Evolutionary conservation across 2,329 filamentous ascomycete species (phyloP).

Genomic region (Nothomitra cinnamomea): DNA sequence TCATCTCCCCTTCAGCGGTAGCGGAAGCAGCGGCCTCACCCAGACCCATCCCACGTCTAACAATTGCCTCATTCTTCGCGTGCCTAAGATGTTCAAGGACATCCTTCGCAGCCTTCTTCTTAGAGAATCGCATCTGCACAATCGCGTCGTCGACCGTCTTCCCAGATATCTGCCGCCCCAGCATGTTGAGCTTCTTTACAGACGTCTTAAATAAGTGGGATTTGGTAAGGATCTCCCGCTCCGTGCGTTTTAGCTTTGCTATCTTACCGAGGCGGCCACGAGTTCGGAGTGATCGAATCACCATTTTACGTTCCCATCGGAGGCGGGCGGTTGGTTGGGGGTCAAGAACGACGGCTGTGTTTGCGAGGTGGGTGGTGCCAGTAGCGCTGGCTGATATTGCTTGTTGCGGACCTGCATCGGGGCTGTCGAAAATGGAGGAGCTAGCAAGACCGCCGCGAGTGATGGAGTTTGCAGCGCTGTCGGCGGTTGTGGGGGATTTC

Average conservation of each 20-base stretch:
- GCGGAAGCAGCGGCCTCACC: slow-evolving; percentile 17
- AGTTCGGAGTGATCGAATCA: slow-evolving; percentile 56
- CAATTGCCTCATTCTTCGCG: slow-evolving; percentile 66
- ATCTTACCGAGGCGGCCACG: slow-evolving; percentile 48
- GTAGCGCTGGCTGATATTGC: slow-evolving; percentile 6
- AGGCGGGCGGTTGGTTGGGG: slow-evolving; percentile 56
- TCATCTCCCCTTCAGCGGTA: slow-evolving; percentile 12
- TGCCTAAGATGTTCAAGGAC: slow-evolving; percentile 63
- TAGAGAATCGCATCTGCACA: slow-evolving; percentile 84
- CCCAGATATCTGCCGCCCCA: slow-evolving; percentile 77
- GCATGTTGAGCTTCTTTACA: slow-evolving; percentile 75
- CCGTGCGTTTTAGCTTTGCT: slow-evolving; percentile 50
- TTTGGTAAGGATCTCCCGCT: slow-evolving; percentile 40
- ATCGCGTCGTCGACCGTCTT: slow-evolving; percentile 93
- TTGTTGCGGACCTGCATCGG: slow-evolving; percentile 20
- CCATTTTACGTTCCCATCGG: slow-evolving; percentile 69
- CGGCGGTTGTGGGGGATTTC: slow-evolving; percentile 20
- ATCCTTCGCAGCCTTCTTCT: slow-evolving; percentile 79
- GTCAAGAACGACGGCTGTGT: slow-evolving; percentile 49
- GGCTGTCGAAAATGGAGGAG: slow-evolving; percentile 35
- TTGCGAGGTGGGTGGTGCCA: slow-evolving; percentile 21
- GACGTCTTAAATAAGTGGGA: slow-evolving; percentile 66
- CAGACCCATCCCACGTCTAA: slow-evolving; percentile 71
- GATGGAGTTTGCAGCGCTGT: slow-evolving; percentile 3
- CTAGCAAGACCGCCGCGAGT: slow-evolving; percentile 27